Conservation (phyloP, 2,329 filamentous ascomycete species). For the Cercospora beticola region DNA sequence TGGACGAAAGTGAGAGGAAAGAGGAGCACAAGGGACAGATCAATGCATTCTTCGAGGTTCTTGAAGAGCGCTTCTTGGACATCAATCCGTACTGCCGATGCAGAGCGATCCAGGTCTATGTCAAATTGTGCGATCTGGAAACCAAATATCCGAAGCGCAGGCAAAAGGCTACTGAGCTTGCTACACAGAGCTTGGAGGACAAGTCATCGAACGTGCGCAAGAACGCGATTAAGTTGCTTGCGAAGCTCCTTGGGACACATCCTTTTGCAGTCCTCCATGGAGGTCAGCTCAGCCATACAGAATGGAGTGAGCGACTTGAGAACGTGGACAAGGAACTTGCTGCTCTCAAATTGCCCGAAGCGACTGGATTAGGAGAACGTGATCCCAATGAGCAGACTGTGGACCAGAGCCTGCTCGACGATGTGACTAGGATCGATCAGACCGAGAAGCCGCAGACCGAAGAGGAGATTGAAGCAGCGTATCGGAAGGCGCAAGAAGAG, state of each 20-base stretch:
- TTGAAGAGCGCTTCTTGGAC: conserved; percentile 94
- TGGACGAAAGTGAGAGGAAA: conserved; percentile 73
- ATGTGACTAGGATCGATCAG: conserved; percentile 73
- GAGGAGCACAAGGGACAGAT: conserved; percentile 95
- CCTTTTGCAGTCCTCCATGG: conserved; percentile 92
- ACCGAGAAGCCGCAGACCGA: conserved; percentile 73
- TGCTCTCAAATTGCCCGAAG: conserved; percentile 75
- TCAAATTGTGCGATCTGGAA: conserved; percentile 88
- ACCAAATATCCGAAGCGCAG: conserved; percentile 92
- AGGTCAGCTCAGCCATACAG: conserved; percentile 76
- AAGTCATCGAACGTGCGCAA: conserved; percentile 96
- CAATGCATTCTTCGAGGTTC: conserved; percentile 92
- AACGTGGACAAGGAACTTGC: conserved; percentile 80
- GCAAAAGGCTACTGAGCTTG: conserved; percentile 82
- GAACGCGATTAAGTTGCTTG: conserved; percentile 91
- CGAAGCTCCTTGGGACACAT: conserved; percentile 85
- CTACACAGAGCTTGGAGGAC: conserved; percentile 86
- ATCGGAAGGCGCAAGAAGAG: conserved; percentile 80
- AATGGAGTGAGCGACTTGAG: conserved; percentile 81
- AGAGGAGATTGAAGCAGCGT: conserved; percentile 69
- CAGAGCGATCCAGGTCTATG: conserved; percentile 87
- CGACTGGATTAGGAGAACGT: conserved; percentile 71
- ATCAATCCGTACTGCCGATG: conserved; percentile 95
- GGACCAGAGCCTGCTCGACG: conserved; percentile 77
- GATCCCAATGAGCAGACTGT: conserved; percentile 64